Base-by-base conservation (phyloP, 2,329 filamentous ascomycete species). In the Raffaelea ambrosiae region DNA sequence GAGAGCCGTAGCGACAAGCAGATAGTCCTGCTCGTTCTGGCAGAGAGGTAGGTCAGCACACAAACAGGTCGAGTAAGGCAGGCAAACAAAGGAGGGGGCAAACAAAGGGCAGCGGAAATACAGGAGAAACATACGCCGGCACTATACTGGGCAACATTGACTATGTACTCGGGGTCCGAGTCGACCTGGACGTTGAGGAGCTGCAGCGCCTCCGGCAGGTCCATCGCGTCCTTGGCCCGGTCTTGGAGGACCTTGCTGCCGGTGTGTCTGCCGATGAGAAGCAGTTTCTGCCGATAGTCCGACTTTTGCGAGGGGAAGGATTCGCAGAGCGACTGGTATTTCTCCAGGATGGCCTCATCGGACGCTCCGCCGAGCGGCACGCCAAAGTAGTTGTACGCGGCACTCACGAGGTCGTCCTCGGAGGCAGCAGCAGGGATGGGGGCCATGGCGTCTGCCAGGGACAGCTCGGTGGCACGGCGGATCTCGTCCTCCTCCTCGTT, bases 161-260 rank as follows among this genome's bases (percentile, higher is more conserved):
- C 40, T 18, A 58, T 59, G 52, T 66, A 67, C 3, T 53, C 55
- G 3, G 58, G 43, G 3, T 55, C 53, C 11, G 64, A 64, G 23
- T 63, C 61, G 48, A 62, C 59, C 54, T 71, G 51, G 11, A 60
- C 50, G 5, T 53, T 56, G 13, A 66, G 65, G 55, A 66, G 69
- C 42, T 57, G 56, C 18, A 72, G 67, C 18, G 72, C 64, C 39
- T 68, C 61, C 41, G 69, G 56, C 16, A 73, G 20, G 3, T 41
- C 45, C 48, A 58, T 54, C 18, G 43, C 44, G 5, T 53, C 48
- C 3, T 47, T n/a, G 1, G 53, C 55, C 11, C 43, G 29, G 3
- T 53, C 51, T 31, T 45, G 43, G 19, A 57, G 53, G 19, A 36
- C 47, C 10, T 48, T 38, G 41, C 54, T 59, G 29, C 55, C 38